Base-by-base conservation (phyloP, 805 yeast genomes). In the Yamadazyma endophytica region DNA sequence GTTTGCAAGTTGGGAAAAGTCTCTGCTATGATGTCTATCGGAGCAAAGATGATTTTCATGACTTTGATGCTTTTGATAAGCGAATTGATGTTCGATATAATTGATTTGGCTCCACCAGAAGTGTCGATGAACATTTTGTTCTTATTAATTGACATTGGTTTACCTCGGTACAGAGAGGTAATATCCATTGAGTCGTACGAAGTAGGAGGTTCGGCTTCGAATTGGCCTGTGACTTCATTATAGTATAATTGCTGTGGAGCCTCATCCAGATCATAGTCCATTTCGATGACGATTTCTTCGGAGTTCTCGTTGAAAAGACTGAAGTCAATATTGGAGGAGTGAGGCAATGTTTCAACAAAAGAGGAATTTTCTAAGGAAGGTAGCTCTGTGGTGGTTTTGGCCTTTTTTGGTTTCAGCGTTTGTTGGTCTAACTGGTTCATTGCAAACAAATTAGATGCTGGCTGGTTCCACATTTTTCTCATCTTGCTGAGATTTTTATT, bases 21-120 rank as follows among this genome's bases (percentile, higher is more conserved):
- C 26, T 58, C 59, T 1, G 56, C 62, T 11, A 65, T 49, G 4
- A 55, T 49, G 32, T 64, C 71, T 21, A 65, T 61, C 9, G 69
- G 68, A 5, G 68, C 54, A 43, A 64, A 64, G 4, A 64, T 36
- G 5, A 58, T 48, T 32, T 47, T 48, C 67, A 65, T 57, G 17
- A 64, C 24, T 35, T 48, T 50, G 20, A 65, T 55, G 31, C 49
- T 48, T 38, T 62, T 64, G 31, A 64, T 56, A 28, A 61, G 42
- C 16, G 43, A 28, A 39, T 54, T 56, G 23, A 65, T 37, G 32
- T 58, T 59, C 18, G 61, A 55, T 8, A 57, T 49, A 13, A 56
- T 42, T 3, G 41, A 29, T n/a, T 44, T 39, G 4, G 59, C 49
- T 9, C 45, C 45, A 19, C 27, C 20, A 4, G 47, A 32, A 25